Evolutionary conservation across 192 early-diverging fungal species (phyloP), one percentile per base, ranked within the genome.

Genomic region (Globomyces pollinis-pini): DNA sequence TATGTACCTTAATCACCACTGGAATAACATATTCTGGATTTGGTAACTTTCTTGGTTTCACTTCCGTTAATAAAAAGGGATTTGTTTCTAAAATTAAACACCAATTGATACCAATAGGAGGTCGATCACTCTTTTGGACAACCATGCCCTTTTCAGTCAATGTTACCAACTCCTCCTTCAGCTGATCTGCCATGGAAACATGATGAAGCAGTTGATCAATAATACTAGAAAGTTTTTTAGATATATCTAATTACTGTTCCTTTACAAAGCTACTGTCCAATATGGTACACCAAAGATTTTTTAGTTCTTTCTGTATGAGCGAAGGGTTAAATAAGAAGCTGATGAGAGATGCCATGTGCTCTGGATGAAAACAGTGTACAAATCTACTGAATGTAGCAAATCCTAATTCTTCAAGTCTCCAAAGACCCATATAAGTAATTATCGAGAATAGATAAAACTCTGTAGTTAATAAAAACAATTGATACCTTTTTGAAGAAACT

Each of bases 61-160:
- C 69, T 23, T 62, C 52, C 16, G 77, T 76, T 11, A 76, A 60
- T n/a, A 72, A 26, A 45, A 79, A 79, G 1, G 77, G 73, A 3
- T 57, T 61, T 20, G 59, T 21, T 34, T 65, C 73, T 71, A n/a
- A n/a, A n/a, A n/a, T n/a, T n/a, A n/a, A n/a, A n/a, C n/a, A n/a
- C n/a, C n/a, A n/a, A n/a, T 30, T 38, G 30, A 12, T 33, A 34
- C 2, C 21, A 13, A 26, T 12, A 41, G 35, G 13, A 23, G 29
- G 54, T 18, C 13, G 28, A 2, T 50, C 69, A 67, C 69, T 33
- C 69, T 72, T 74, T 42, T 57, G 60, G 18, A 58, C 59, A 24
- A 64, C 61, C 72, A 74, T 69, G 4, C 71, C 73, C 43, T 61
- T 64, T 16, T 62, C 67, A 5, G 50, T 67, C 21, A 20, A 29